Evolutionary conservation across 768 basidiomycete genomes (phyloP).

Genomic region (Serpula lacrymans): DNA sequence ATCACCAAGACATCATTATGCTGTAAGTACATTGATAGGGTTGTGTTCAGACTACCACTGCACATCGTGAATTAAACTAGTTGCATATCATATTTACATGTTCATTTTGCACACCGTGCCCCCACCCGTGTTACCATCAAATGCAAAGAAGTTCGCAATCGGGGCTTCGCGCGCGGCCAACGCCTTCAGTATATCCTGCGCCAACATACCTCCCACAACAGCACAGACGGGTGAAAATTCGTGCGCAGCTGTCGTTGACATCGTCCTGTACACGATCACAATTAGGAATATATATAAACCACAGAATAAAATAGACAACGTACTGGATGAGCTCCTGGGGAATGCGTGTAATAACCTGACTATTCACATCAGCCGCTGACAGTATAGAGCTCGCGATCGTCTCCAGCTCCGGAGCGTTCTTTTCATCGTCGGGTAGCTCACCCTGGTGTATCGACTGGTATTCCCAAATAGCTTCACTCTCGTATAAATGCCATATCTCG

Average conservation of each 20-base stretch:
- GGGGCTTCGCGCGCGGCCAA: constrained; percentile 89
- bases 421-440: constrained; percentile 50
- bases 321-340: constrained; percentile 67
- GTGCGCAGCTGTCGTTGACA: constrained; percentile 65
- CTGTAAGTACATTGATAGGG: no score
- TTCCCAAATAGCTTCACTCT: constrained; percentile 71
- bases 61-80: background rate
- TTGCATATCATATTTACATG: constrained; percentile 32
- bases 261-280: constrained; percentile 43
- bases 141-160: constrained; percentile 87
- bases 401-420: constrained; percentile 54
- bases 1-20: background rate
- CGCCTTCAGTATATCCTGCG: constrained; percentile 91
- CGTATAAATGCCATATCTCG: constrained; percentile 14
- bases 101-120: constrained; percentile 62
- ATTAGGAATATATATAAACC: constrained; percentile 5
- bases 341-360: constrained; percentile 54
- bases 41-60: background rate
- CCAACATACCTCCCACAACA: constrained; percentile 90
- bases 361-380: constrained; percentile 63
- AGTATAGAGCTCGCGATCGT: constrained; percentile 62
- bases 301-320: constrained; percentile 16
- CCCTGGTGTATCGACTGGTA: constrained; percentile 61
- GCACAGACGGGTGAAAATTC: constrained; percentile 95
- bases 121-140: constrained; percentile 78